Evolutionary conservation across 2,329 filamentous ascomycete genomes (phyloP).

Genomic region (Sarocladium oryzae): DNA sequence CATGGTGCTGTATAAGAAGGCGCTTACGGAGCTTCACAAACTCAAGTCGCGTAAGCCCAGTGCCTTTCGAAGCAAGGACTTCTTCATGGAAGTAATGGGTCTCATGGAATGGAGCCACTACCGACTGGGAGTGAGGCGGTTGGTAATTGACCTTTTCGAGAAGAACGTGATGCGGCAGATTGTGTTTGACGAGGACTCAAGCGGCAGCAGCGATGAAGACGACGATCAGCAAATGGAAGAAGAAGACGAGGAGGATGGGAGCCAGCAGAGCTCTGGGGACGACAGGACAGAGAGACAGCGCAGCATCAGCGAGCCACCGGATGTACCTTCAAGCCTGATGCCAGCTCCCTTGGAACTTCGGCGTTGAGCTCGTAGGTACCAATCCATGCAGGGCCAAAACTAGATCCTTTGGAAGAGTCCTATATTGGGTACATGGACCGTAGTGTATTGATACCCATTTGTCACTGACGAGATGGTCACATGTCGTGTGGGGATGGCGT

Average conservation of each 20-base stretch:
- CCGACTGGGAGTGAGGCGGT: slow-evolving; percentile 75
- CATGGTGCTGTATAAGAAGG: slow-evolving; percentile 84
- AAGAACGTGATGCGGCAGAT: slow-evolving; percentile 79
- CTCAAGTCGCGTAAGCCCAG: slow-evolving; percentile 69
- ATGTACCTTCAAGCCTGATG: slow-evolving; percentile 25
- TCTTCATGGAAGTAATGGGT: slow-evolving; percentile 81
- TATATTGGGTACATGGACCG: neutral
- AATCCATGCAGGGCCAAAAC: no score
- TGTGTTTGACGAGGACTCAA: slow-evolving; percentile 64
- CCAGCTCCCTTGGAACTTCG: slow-evolving; percentile 28
- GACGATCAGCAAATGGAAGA: slow-evolving; percentile 56
- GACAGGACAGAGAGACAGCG: slow-evolving; percentile 53
- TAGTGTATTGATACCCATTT: slow-evolving; percentile 3
- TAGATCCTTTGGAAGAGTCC: no score
- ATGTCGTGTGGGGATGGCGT: no score
- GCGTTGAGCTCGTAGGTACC: no score
- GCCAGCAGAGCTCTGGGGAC: slow-evolving; percentile 35
- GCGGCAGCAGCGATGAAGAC: slow-evolving; percentile 50
- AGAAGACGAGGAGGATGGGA: slow-evolving; percentile 38
- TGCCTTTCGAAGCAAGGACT: slow-evolving; percentile 65
- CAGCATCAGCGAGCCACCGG: slow-evolving; percentile 40
- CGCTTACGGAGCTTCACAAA: slow-evolving; percentile 73
- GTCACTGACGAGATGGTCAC: neutral
- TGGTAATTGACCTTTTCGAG: slow-evolving; percentile 91
- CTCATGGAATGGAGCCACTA: slow-evolving; percentile 88